Evolutionary conservation across 495 filamentous ascomycete species (phyloP), one percentile per base, ranked within the genome.

Genomic region (Chaetomium cochliodes): DNA sequence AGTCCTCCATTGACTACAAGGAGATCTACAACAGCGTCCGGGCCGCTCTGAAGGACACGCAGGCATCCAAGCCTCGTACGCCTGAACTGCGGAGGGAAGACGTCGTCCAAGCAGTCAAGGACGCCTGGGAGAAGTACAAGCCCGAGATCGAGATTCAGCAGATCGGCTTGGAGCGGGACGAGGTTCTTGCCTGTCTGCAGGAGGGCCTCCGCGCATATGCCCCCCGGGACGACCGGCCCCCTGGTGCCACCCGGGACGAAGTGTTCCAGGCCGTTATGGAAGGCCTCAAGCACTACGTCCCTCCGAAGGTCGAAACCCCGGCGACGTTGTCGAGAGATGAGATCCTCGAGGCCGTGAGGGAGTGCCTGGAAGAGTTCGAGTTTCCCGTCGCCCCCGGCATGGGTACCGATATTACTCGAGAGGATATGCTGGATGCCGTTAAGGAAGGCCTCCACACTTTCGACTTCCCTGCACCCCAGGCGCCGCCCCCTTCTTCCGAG

Each of bases 91-190:
- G 74, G 55, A 86, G 90, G 63, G 91, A 96, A 61, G 91, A 92
- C 44, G 91, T 97, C 37, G 78, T 97, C 0, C 86, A 90, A 1
- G 91, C 92, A 0, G 89, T 97, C 7, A 86, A 86, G 60, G 92
- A 96, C 60, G 92, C 90, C 3, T 96, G 90, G 87, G 92, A 96
- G 69, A 88, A 86, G 6, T 96, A 93, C 76, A 93, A 93, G 74
- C 93, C 92, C 1, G 90, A 97, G 65, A 92, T 97, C 46, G 89
- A 93, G 69, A 77, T 96, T 15, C 87, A 96, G 68, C 91, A 96
- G 69, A 91, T 93, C 64, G 93, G 92, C 9, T 79, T 97, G 9
- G 92, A 96, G 69, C 82, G 91, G 8, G 91, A 96, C 23, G 93
- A 97, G 67, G 88, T 97, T 33, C 82, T 97, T 0, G 85, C 89